Base-by-base conservation (phyloP, 108 stramenopile species). In the Licmophora abbreviata region DNA sequence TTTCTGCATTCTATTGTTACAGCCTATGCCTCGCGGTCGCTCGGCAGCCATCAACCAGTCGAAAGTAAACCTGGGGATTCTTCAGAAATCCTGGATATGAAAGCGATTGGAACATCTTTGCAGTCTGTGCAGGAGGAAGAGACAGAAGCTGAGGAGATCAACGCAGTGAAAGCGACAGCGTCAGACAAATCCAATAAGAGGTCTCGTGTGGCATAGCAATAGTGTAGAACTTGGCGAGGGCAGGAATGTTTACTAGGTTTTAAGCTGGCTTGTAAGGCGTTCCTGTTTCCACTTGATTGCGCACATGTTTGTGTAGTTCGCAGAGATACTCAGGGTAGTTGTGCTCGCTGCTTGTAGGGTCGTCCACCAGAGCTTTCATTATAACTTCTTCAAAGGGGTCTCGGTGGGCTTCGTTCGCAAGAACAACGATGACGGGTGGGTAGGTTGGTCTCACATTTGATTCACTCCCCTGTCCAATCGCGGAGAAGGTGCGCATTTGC, bases 331-430 rank as follows among this genome's bases (percentile, higher is more conserved):
- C 52, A 0, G 18, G 18, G 31, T 54, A 54, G 23, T 54, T 44
- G 14, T 33, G 8, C 35, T 62, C 51, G 24, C 52, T 52, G 8
- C 24, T 23, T n/a, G 12, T 48, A 11, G 51, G 32, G 54, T 62
- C 61, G 17, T 62, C 52, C 14, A 62, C 42, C 61, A 62, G 24
- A 6, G 33, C n/a, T 35, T 53, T 45, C 42, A 52, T 22, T 14
- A 62, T 30, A 1, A 14, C 29, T 23, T 34, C 29, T 25, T 62
- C 52, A 10, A 14, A 21, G 24, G n/a, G 26, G 11, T 23, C 40
- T 21, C 41, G 49, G 21, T 50, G 12, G 34, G 8, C 47, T 3
- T 23, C 22, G 8, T 41, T 34, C 21, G 25, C 37, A 17, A 51
- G 5, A 6, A 60, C 50, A 6, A 51, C 37, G 21, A 53, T 53